Evolutionary conservation across 768 basidiomycete species (phyloP), one percentile per base, ranked within the genome.

Genomic region (Russula griseocarnosa): DNA sequence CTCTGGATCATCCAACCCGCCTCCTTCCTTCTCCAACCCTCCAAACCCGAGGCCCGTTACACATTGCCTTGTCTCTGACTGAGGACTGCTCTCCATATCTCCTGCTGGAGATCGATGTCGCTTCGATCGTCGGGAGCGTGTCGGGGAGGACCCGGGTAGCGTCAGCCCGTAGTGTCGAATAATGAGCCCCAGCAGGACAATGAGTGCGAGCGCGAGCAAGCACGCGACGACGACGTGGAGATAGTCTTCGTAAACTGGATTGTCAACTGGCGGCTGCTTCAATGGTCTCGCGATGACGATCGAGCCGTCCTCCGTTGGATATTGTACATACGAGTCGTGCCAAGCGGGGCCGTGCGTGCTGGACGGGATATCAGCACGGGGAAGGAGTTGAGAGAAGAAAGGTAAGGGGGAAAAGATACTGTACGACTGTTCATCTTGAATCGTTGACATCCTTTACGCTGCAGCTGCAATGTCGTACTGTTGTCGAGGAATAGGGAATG

Each of bases 171-270:
- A 61, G n/a, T 63, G 53, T 40, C 62, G 57, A 52, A 67, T 59
- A 22, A 63, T 30, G 30, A 63, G 51, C 44, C 66, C 58, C 55
- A 60, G 40, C 36, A 61, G 22, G 20, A 34, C 32, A 9, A 62
- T 30, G 24, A 69, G 66, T 16, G 42, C 6, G 40, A 69, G 30
- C 28, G 60, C 59, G 30, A 65, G 32, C n/a, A 58, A 36, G 32
- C 57, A 60, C 24, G 66, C 66, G 66, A 69, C 36, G 53, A 56
- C 22, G 30, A 69, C 44, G 38, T 69, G 61, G 28, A 57, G 10
- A 16, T 62, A 55, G 3, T 68, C 67, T 24, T 68, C 57, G 11
- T 50, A 36, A 9, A 10, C n/a, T 14, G 32, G 46, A 14, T 55
- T 30, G 11, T 5, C 8, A n/a, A n/a, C 30, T 8, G 30, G 56